Evolutionary conservation across 176 grass and related monocot species (phyloP), one percentile per base, ranked within the genome.

Genomic region (Carex littledalei): DNA sequence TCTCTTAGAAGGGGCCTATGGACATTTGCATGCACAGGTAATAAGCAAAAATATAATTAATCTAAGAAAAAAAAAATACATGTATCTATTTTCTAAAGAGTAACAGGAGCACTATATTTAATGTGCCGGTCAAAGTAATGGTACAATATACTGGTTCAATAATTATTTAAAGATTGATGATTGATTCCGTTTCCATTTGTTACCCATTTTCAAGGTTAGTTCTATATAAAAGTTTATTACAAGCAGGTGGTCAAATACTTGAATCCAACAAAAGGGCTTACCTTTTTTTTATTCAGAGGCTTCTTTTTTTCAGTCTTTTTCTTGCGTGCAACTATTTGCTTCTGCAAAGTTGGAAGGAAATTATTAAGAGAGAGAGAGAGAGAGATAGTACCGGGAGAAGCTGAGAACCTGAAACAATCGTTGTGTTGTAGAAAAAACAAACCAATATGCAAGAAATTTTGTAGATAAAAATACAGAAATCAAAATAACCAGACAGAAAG

Each of bases 251-350:
- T 31, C 43, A 57, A 52, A 57, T 78, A 55, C 50, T 55, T 32
- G 52, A 78, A 82, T 87, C 18, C 58, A 81, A 77, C 52, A 53
- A 65, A 84, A 16, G 24, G 11, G 50, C 16, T 81, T 89, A 92
- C 94, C 91, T 90, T 97, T 86, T 87, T 92, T 89, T 86, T 97
- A 60, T 81, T 92, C 5, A 17, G 45, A 41, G 82, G 43, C 79
- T 84, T 92, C 53, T 79, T 90, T 88, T 94, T 92, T 16, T 70
- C 80, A 63, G 87, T 75, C 74, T 87, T 49, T 49, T 49, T 97
- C 74, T 94, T 94, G 84, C 55, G 47, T 84, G 82, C 5, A 66
- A 75, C 65, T 54, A 74, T 66, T 90, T 89, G 70, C 79, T 89
- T 94, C 91, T 97, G 82, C 82, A 81, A 84, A 84, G 60, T 88